Evolutionary conservation across 441 rosid genomes (phyloP), one percentile per base, ranked within the genome.

Genomic region (Syzygium malaccense): DNA sequence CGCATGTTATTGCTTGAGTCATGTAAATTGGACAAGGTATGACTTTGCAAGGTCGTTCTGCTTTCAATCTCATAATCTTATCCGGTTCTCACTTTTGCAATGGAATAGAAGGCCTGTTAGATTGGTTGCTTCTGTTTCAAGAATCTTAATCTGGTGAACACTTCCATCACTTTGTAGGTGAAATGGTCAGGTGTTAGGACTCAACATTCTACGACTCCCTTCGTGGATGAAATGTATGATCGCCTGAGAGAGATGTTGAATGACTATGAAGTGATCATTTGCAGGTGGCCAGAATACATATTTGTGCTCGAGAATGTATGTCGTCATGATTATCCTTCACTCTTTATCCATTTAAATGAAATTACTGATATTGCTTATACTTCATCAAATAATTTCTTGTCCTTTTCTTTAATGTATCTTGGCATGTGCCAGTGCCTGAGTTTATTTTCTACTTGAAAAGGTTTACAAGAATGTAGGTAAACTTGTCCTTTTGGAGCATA

Each of bases 141-240:
- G 53, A 41, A 75, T 75, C n/a, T 28, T 32, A 64, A 60, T 71
- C 55, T 19, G 88, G 66, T n/a, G 1, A 51, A 37, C 87, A 85
- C 55, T 89, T 87, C 79, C 89, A 87, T 53, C 87, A 41, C 88
- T 56, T 91, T 93, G 91, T 96, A 98, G 99, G 96, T 98, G 84
- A 98, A 97, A 92, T 96, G 99, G 99, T 93, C 94, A 45, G 99
- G 99, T 71, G 98, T 98, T 89, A 93, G 94, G 92, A 98, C 99
- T 12, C 97, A 97, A 88, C 98, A 97, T 91, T 95, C 97, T 86
- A 98, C 99, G 53, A 98, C 99, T 87, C 99, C 99, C 75, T 98
- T 98, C 86, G 91, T 98, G 62, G 98, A 98, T 91, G 99, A 97
- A 71, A 96, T 98, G 97, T 98, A 98, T 89, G 98, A 96, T 17